These are phyloP conservation scores for Bruguiera gymnorhiza DNA, from an alignment of 345 rosid genomes.

Conservation along the genomic window DNA sequence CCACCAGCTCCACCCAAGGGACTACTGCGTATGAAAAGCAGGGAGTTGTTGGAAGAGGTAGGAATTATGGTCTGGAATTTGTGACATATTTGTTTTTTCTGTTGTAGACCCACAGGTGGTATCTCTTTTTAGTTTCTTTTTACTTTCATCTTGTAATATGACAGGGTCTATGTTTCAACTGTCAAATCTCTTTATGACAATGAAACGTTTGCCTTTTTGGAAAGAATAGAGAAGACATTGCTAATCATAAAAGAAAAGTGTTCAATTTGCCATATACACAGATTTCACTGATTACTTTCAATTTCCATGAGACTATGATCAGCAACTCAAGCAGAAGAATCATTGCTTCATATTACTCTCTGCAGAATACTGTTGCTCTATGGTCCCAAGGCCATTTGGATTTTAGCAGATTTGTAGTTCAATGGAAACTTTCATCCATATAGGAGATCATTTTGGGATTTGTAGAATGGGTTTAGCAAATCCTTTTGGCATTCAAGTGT, in stretches of 20 bases:
- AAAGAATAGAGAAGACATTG: neutral
- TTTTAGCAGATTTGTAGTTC: neutral
- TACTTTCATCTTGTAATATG: neutral
- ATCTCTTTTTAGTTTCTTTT: neutral
- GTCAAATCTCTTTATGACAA: neutral
- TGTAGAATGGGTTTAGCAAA: neutral
- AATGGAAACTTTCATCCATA: neutral
- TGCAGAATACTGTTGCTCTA: too few relatives aligned
- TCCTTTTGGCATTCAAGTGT: neutral
- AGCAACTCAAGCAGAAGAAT: too few relatives aligned
- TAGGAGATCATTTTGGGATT: neutral
- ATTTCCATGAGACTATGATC: too few relatives aligned
- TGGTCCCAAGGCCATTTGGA: too few relatives aligned
- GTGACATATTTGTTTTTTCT: neutral
- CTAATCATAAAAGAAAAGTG: neutral
- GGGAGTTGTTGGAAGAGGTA: conserved; percentile 96
- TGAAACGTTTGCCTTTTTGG: neutral
- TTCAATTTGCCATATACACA: neutral
- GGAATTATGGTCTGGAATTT: conserved; percentile 18
- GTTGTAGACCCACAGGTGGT: neutral
- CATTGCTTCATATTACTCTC: too few relatives aligned
- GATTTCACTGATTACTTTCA: too few relatives aligned
- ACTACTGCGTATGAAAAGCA: conserved; percentile 78
- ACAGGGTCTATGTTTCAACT: neutral
- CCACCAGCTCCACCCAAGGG: conserved; percentile 98